Evolutionary conservation across 169 alveolate species (phyloP).

Genomic region (Eimeria acervulina): DNA sequence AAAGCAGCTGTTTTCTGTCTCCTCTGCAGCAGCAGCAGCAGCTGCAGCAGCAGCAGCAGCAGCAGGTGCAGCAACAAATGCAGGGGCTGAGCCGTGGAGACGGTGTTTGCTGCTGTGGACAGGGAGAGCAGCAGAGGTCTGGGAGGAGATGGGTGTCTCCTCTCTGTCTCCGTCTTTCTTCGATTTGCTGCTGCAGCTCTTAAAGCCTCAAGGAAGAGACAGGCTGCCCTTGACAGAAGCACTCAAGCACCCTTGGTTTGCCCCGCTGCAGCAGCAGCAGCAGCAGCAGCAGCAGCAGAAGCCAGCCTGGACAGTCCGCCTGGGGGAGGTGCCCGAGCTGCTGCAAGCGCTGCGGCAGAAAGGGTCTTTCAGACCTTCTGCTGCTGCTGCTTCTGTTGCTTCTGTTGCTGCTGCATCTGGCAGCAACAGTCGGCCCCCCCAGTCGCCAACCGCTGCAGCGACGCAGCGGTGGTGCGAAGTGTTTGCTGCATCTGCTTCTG

Average conservation of each 20-base stretch:
- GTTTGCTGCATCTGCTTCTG: background rate
- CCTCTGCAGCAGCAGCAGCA: background rate
- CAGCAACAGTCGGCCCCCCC: background rate
- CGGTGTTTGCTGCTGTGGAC: slow-evolving; percentile 53
- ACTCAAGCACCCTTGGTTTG: slow-evolving; percentile 49
- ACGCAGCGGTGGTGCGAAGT: background rate
- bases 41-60: slow-evolving; percentile 22
- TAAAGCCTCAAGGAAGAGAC: background rate
- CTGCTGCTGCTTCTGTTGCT: background rate
- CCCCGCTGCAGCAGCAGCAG: slow-evolving; percentile 46
- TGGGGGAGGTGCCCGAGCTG: slow-evolving; percentile 50
- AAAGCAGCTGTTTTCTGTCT: slow-evolving; percentile 25
- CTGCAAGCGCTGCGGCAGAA: background rate
- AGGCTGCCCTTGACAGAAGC: slow-evolving; percentile 31
- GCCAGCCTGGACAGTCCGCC: slow-evolving; percentile 19
- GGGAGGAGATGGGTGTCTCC: slow-evolving; percentile 47
- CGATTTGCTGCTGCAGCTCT: background rate
- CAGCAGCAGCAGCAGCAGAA: slow-evolving; percentile 53
- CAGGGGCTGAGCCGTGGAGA: background rate
- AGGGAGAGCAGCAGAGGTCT: slow-evolving; percentile 23
- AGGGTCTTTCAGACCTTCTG: background rate
- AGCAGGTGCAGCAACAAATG: background rate
- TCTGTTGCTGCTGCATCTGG: background rate
- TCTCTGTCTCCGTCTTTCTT: slow-evolving; percentile 7
- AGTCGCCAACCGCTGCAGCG: background rate